phyloP scores from a whole-genome alignment of 768 basidiomycete genomes.

The Pleurotus citrinopileatus region DNA sequence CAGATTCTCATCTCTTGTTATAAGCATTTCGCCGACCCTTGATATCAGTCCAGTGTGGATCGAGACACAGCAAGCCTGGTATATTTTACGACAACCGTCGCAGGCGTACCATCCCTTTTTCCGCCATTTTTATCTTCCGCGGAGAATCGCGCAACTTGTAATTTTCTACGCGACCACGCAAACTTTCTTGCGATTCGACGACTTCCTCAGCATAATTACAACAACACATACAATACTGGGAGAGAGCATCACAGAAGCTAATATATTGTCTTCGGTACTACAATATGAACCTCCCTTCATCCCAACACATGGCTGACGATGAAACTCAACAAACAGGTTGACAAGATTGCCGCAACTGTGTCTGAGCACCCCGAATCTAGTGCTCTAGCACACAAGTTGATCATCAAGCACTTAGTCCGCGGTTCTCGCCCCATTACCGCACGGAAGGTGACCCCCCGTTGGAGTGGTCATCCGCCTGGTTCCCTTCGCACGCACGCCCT shows the following conservation, averaged over 20 bases:
- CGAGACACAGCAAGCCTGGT: constrained; percentile 63
- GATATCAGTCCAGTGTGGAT: constrained; percentile 56
- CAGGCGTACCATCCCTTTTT: constrained; percentile 40
- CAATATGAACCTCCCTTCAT: too few species aligned
- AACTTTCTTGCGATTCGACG: constrained; percentile 24
- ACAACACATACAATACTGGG: constrained; percentile 16
- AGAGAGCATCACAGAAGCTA: constrained; percentile 3
- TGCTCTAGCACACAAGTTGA: too few species aligned
- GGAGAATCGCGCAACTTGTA: constrained; percentile 49
- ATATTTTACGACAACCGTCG: constrained; percentile 51
- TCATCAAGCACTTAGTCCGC: constrained; percentile 25
- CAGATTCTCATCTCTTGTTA: neutral
- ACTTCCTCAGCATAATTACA: constrained; percentile 33
- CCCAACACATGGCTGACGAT: too few species aligned
- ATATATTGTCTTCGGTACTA: constrained; percentile 1
- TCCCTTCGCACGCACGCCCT: constrained; percentile 17
- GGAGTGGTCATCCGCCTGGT: constrained; percentile 2
- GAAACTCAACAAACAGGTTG: neutral
- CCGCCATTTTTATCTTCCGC: constrained; percentile 46
- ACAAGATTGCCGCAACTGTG: too few species aligned
- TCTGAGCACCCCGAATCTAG: too few species aligned
- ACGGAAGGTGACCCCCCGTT: constrained; percentile 3
- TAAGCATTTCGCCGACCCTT: neutral
- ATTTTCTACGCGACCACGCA: constrained; percentile 30
- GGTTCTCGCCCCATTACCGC: neutral